Evolutionary conservation across 257 asterid species (phyloP).

Genomic region (Primulina tabacum): DNA sequence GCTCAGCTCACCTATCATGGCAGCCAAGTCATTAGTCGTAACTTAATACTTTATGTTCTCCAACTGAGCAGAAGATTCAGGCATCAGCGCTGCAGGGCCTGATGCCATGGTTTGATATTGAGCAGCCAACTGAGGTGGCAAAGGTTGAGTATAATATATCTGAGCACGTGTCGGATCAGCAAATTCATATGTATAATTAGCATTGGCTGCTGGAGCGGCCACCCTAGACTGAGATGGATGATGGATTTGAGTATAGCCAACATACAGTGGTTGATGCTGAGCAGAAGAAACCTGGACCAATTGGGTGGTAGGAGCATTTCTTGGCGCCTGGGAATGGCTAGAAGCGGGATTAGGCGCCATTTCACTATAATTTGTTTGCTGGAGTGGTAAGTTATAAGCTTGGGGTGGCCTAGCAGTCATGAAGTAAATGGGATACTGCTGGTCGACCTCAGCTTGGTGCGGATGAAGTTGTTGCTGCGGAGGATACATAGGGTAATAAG

Average conservation of each 20-base stretch:
- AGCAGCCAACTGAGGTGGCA: slow-evolving; percentile 62
- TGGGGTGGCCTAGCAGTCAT: slow-evolving; percentile 64
- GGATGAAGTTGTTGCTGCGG: slow-evolving; percentile 64
- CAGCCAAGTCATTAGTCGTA: slow-evolving; percentile 42
- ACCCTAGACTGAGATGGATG: slow-evolving; percentile 71
- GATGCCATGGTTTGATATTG: slow-evolving; percentile 74
- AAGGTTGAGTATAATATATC: slow-evolving; percentile 65
- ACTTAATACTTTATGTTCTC: slow-evolving; percentile 60
- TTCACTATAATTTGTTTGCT: slow-evolving; percentile 55
- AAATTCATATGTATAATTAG: slow-evolving; percentile 56
- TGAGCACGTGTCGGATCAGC: slow-evolving; percentile 66
- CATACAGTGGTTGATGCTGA: slow-evolving; percentile 58
- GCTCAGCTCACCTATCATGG: slow-evolving; percentile 55
- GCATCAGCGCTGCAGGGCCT: slow-evolving; percentile 35
- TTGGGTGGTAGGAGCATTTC: slow-evolving; percentile 45
- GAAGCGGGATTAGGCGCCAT: slow-evolving; percentile 46
- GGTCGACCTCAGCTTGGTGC: slow-evolving; percentile 56
- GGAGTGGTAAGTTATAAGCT: slow-evolving; percentile 57
- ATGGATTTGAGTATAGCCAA: slow-evolving; percentile 69
- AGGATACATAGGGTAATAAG: slow-evolving; percentile 69
- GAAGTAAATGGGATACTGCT: slow-evolving; percentile 66
- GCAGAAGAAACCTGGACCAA: slow-evolving; percentile 54
- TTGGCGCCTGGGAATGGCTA: slow-evolving; percentile 54
- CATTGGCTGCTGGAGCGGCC: slow-evolving; percentile 52
- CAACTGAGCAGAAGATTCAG: slow-evolving; percentile 55